Base-by-base conservation (phyloP, 1,284 basidiomycete species). In the Volvariella surrecta region DNA sequence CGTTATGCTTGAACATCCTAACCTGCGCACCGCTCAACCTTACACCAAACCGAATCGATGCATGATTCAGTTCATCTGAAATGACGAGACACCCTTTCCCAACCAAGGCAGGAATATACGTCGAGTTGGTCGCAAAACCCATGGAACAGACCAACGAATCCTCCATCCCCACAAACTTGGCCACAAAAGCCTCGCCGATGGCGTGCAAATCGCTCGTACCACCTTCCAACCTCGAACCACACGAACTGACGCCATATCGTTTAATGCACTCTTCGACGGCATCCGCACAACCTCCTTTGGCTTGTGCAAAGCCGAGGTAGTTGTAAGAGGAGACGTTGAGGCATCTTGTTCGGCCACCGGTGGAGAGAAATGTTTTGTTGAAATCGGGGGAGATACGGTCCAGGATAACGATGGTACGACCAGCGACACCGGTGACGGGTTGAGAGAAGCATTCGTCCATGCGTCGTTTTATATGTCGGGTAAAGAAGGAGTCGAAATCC, bases 401-500 rank as follows among this genome's bases (percentile, higher is more conserved):
- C 38, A 93, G 77, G 45, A 89, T 75, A 41, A 84, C 64, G 54
- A 97, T 91, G 30, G 95, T 96, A 42, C 96, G 88, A 2, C 94
- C 95, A 13, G 95, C 90, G 19, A 99, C 95, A 21, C 92, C 92
- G 0, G 95, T 97, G 46, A 89, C 81, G 16, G 95, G 95, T 45
- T 92, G 81, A 1, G 87, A 82, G 67, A 99, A 99, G 61, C 93
- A 96, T 63, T 97, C 92, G 58, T 97, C 94, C 63, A 99, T 82
- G 44, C 95, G 89, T 18, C 75, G 71, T 66, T 99, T 99, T 53
- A 99, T 76, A 6, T 94, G 84, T 47, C 95, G 88, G 45, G 93
- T 97, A 72, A 98, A 99, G 71, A 99, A 99, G 21, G 94, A 98
- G 66, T 99, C 96, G 56, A 98, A 99, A 63, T 99, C 95, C 24